A percentile compares a stretch with the other conserved stretches of the same genome.
These are phyloP conservation scores for Auxenochlorella pyrenoidosa DNA, from an alignment of 139 green algal species.

Conservation along the genomic window DNA sequence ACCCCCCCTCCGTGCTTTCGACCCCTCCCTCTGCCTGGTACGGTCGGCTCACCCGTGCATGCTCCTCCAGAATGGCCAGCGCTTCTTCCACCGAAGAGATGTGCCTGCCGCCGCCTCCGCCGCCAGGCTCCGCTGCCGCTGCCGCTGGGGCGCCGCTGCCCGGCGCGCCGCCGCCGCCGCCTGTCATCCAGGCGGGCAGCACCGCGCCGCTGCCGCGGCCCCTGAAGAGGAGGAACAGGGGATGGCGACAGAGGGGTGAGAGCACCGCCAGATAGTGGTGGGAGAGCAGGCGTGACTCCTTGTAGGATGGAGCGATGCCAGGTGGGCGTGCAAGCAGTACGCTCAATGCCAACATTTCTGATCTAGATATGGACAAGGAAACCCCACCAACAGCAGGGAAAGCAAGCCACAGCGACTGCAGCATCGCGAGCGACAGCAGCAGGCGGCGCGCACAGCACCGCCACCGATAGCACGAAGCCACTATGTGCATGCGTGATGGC, in stretches of 20 bases:
- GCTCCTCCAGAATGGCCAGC: slow-evolving; percentile 17
- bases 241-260: neutral
- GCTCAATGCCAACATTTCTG: no score
- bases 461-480: no score
- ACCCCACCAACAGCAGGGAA: no score
- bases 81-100: slow-evolving; percentile 18
- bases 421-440: no score
- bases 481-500: no score
- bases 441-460: no score
- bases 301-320: no score
- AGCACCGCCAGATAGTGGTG: neutral
- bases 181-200: slow-evolving; percentile 34
- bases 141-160: neutral
- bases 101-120: neutral
- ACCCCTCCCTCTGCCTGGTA: no score
- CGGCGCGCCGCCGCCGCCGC: neutral
- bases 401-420: no score
- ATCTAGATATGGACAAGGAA: no score
- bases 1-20: no score
- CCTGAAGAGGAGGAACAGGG: neutral
- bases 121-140: neutral
- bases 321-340: no score
- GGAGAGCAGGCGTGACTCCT: neutral
- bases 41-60: neutral
- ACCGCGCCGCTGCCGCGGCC: slow-evolving; percentile 16